Evolutionary conservation across 176 grass and related monocot species (phyloP), one percentile per base, ranked within the genome.

Genomic region (Carex pumila): DNA sequence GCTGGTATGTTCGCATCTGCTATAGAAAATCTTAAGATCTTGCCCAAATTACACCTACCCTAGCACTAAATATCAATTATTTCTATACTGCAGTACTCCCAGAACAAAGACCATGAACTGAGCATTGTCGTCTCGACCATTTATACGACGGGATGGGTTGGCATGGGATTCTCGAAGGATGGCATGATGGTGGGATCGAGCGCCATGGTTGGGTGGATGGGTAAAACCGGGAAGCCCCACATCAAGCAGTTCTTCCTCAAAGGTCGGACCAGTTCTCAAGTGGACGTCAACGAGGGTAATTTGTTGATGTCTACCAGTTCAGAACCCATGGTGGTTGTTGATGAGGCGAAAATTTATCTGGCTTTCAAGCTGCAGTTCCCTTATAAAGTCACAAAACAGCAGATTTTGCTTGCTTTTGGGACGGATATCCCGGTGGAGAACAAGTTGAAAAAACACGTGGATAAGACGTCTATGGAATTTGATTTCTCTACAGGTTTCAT

Each of bases 191-290:
- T 94, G 43, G 95, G 92, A 49, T 93, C 95, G 22, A 94, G 95
- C 73, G 95, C 95, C 83, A 91, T 98, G 78, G 95, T 94, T 1
- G 95, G 95, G n/a, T 98, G 95, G 95, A 80, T 98, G 49, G 95
- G 95, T 50, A 98, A 90, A 82, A 98, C 9, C 45, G 95, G 92
- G 22, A 0, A 34, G 4, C 2, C 89, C 29, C 95, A 98, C 87
- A 81, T 94, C 62, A 85, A 91, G 50, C 89, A 85, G 30, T 98
- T 90, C 84, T 61, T 59, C 37, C 88, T 98, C 15, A 14, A 65
- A 3, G 92, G 95, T 7, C 83, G 89, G 86, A 15, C 75, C 11
- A 84, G 82, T 18, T 81, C 85, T 6, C 57, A 91, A 80, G 95
- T 98, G 45, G 89, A 91, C 13, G 92, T 70, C 21, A 79, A 94